Conservation (phyloP, 1,139 yeast genomes). For the Hansenula lynferdii region DNA sequence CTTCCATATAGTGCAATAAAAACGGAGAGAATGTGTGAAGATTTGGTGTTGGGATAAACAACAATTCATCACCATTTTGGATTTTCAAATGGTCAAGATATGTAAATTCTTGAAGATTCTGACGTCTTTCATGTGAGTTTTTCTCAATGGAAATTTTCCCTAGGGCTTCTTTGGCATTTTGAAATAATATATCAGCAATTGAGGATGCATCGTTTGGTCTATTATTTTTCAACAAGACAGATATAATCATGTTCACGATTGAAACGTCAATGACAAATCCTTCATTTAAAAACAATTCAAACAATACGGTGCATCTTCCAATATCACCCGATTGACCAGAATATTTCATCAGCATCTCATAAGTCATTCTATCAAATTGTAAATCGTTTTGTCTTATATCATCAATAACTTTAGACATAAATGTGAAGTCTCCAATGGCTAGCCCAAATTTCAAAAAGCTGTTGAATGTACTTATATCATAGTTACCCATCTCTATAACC, state of each 20-base stretch:
- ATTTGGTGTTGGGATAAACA: not conserved
- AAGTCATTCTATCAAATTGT: constrained; percentile 1
- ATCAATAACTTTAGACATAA: constrained; percentile 13
- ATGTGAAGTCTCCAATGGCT: constrained; percentile 21
- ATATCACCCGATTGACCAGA: not conserved
- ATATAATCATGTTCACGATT: not conserved
- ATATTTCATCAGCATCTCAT: not conserved
- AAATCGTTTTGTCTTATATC: constrained; percentile 3
- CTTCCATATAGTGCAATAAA: not conserved
- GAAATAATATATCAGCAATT: not conserved
- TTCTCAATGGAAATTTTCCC: no score
- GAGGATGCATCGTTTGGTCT: not conserved
- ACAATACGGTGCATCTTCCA: not conserved
- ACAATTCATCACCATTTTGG: not conserved
- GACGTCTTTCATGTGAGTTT: not conserved
- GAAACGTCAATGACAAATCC: not conserved
- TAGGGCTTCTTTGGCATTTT: not conserved
- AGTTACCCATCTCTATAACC: constrained; percentile 14
- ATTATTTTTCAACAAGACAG: not conserved
- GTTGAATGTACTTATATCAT: constrained; percentile 16
- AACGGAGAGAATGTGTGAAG: not conserved
- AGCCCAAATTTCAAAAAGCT: constrained; percentile 28
- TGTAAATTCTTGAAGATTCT: not conserved
- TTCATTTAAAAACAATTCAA: not conserved
- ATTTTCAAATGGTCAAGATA: not conserved